Evolutionary conservation across 208 protist genomes (phyloP), one percentile per base, ranked within the genome.

Genomic region (Vickermania ingenoplastis): DNA sequence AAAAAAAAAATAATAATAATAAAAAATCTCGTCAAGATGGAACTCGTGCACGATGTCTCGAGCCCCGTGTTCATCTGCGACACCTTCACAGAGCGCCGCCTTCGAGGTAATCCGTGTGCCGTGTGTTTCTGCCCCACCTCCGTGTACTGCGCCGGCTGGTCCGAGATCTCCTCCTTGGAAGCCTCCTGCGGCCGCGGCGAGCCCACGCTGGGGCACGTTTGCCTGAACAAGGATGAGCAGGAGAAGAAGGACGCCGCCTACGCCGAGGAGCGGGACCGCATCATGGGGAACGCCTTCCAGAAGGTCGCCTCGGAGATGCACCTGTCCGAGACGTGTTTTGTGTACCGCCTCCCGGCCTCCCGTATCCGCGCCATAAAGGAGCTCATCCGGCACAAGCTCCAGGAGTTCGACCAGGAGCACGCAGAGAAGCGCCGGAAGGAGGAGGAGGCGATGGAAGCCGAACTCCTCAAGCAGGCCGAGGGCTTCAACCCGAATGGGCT

Each of bases 31-130:
- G 50, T 26, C 50, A 54, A 25, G n/a, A 26, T 26, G 13, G 21
- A 54, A 25, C 22, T 54, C 11, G 24, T 29, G 26, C 53, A 62
- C 27, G 31, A 64, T 7, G 74, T 82, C 21, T 64, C 69, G 41
- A 71, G 68, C 0, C 81, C 81, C 2, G 14, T 92, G 48, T 70
- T 86, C 51, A 69, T 82, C 51, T 80, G 78, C 59, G 80, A 92
- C 64, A 69, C 80, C 31, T 92, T 87, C 63, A 59, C 80, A 2
- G 36, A 59, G 31, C 70, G 75, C 4, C 68, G 71, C 64, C 89
- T 87, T 66, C 54, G 62, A 31, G 86, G 86, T 61, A 89, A 89
- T 67, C 75, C 69, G 21, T 77, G 79, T 3, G 86, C 67, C 3
- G 86, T 92, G 27, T 76, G 65, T 65, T 60, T 86, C 30, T 58